Percentiles rank a stretch among this genome's conserved stretches.
Conservation (phyloP, 2,329 filamentous ascomycete species). For the Fusarium siculi region DNA sequence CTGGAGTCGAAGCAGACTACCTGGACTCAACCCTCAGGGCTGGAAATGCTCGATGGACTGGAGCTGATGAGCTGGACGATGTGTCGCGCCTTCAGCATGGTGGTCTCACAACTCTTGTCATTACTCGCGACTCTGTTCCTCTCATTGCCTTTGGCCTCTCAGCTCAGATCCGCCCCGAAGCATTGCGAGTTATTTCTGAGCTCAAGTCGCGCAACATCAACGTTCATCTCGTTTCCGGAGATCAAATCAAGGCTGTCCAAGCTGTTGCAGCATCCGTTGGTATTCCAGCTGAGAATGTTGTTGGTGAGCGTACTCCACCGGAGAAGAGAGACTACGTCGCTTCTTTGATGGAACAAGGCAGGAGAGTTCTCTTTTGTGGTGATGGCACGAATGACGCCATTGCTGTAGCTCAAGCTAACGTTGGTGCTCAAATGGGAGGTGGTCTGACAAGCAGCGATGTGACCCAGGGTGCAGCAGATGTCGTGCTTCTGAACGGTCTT, state of each 20-base stretch:
- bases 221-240: slow-evolving; percentile 1
- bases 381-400: slow-evolving; percentile 3
- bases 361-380: background rate
- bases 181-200: background rate
- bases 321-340: slow-evolving; percentile 12
- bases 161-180: background rate
- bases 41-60: slow-evolving; percentile 10
- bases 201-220: background rate
- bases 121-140: background rate
- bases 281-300: rapidly evolving
- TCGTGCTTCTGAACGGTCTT: background rate
- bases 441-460: slow-evolving; percentile 8
- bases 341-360: background rate
- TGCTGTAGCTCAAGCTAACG: background rate
- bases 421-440: slow-evolving; percentile 6
- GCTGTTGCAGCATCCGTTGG: background rate
- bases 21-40: background rate
- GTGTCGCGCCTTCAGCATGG: background rate
- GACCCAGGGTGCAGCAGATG: slow-evolving; percentile 2
- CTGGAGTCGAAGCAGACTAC: background rate
- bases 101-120: slow-evolving; percentile 8
- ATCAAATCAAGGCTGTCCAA: background rate
- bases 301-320: background rate
- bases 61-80: background rate
- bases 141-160: slow-evolving; percentile 3